These are phyloP conservation scores for Fusarium oligoseptatum DNA, from an alignment of 2,329 filamentous ascomycete genomes.

Conservation along the genomic window DNA sequence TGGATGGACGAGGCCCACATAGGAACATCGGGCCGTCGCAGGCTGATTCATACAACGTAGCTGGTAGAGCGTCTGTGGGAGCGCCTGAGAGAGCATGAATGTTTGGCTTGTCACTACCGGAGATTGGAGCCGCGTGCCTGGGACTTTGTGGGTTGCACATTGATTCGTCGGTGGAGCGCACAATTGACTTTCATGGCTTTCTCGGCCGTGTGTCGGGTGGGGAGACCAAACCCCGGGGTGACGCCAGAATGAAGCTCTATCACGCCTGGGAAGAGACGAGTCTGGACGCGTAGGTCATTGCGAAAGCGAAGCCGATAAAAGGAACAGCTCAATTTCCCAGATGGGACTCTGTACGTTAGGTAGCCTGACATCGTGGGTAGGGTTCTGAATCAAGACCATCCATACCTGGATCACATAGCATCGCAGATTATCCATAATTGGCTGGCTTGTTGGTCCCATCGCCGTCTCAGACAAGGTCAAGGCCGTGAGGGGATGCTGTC, in stretches of 20 bases:
- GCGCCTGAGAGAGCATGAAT: conserved; percentile 1
- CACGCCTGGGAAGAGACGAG: background rate
- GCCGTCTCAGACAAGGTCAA: conserved; percentile 32
- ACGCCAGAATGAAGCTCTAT: conserved; percentile 6
- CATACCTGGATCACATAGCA: conserved; percentile 5
- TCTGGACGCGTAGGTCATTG: conserved; percentile 7
- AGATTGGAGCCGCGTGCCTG: conserved; percentile 9
- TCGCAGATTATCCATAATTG: conserved; percentile 3
- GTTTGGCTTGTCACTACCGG: background rate
- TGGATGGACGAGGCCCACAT: conserved; percentile 14
- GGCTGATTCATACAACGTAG: conserved; percentile 26
- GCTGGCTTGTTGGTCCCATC: conserved; percentile 8
- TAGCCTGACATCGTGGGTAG: background rate
- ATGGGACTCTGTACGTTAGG: background rate
- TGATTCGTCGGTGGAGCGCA: conserved; percentile 7
- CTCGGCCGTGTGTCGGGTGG: background rate
- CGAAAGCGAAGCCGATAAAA: background rate
- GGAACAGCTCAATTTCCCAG: background rate
- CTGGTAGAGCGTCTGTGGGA: background rate
- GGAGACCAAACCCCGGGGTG: background rate
- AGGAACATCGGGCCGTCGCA: conserved; percentile 42
- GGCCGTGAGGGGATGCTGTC: conserved; percentile 20
- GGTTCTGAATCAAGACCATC: background rate
- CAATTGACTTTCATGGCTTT: conserved; percentile 11
- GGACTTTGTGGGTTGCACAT: conserved; percentile 2